A percentile compares a stretch with the other conserved stretches of the same genome.
These are phyloP conservation scores for Pyrenochaeta sp. DNA, from an alignment of 2,329 filamentous ascomycete species.

Conservation along the genomic window DNA sequence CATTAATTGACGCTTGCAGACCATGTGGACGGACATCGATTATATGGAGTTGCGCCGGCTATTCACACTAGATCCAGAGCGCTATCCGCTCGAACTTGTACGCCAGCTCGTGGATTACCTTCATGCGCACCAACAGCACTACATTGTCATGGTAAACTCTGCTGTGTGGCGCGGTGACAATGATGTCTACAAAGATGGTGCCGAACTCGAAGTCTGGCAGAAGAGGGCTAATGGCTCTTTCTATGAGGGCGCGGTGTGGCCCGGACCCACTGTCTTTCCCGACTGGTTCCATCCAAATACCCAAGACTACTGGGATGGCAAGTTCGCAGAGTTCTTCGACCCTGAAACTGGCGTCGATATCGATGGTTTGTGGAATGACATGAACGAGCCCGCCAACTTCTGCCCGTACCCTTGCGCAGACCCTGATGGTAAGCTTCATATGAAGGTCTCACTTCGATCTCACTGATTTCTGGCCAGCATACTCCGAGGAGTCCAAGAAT, in stretches of 20 bases:
- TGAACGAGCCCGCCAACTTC: conserved; percentile 49
- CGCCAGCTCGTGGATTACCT: conserved; percentile 72
- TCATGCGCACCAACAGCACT: conserved; percentile 72
- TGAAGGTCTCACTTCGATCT: not conserved
- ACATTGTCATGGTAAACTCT: conserved; percentile 82
- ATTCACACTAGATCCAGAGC: conserved; percentile 71
- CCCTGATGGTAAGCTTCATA: conserved; percentile 38
- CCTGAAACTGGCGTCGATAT: conserved; percentile 73
- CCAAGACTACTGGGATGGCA: conserved; percentile 72
- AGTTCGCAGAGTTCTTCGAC: conserved; percentile 74
- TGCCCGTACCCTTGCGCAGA: conserved; percentile 58
- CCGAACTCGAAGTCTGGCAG: conserved; percentile 63
- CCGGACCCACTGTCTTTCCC: conserved; percentile 74
- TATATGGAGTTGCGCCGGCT: conserved; percentile 70
- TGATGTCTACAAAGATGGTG: conserved; percentile 67
- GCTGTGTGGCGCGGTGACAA: conserved; percentile 62
- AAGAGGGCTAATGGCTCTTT: conserved; percentile 63
- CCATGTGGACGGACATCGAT: conserved; percentile 77
- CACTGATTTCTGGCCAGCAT: conserved; percentile 23
- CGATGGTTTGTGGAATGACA: conserved; percentile 71
- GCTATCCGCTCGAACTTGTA: conserved; percentile 69
- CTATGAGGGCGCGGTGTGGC: conserved; percentile 76
- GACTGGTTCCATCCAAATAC: conserved; percentile 78
- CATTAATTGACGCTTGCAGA: conserved; percentile 57
- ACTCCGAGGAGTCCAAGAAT: conserved; percentile 55